Conservation (phyloP, 441 rosid species). For the Bocquillonia castaneifolia region DNA sequence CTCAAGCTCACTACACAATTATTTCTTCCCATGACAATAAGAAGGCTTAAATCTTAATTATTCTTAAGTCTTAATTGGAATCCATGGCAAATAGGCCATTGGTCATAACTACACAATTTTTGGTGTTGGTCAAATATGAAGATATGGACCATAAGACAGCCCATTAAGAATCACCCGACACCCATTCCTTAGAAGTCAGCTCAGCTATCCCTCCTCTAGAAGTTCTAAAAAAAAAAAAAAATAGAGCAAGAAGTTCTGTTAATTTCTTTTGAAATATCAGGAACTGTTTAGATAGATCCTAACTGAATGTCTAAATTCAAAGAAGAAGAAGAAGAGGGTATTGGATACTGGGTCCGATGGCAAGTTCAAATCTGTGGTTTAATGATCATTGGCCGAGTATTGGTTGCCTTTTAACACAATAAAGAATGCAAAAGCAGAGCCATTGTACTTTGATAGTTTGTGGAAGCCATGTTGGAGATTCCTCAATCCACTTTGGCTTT, state of each 20-base stretch:
- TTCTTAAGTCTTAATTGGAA: too few relatives aligned
- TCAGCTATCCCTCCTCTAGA: too few relatives aligned
- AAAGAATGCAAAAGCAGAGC: conserved; percentile 26
- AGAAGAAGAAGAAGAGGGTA: conserved; percentile 7
- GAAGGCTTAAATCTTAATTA: too few relatives aligned
- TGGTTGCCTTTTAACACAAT: conserved; percentile 17
- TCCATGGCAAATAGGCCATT: too few relatives aligned
- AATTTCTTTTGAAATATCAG: neutral
- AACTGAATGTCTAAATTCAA: neutral
- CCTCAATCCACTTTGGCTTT: conserved; percentile 37
- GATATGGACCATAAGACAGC: too few relatives aligned
- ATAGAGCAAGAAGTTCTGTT: neutral
- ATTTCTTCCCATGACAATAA: too few relatives aligned
- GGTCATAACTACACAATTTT: too few relatives aligned
- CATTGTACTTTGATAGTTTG: conserved; percentile 20
- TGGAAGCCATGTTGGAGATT: conserved; percentile 41
- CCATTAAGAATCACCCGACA: too few relatives aligned
- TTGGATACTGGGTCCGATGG: conserved; percentile 35
- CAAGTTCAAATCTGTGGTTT: conserved; percentile 34
- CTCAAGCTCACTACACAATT: too few relatives aligned
- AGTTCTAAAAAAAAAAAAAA: neutral
- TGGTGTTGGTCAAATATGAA: too few relatives aligned
- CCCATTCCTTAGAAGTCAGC: neutral
- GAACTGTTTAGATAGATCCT: neutral
- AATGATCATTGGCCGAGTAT: conserved; percentile 15